Evolutionary conservation across 805 yeast species (phyloP).

Genomic region (Barnettozyma californica): DNA sequence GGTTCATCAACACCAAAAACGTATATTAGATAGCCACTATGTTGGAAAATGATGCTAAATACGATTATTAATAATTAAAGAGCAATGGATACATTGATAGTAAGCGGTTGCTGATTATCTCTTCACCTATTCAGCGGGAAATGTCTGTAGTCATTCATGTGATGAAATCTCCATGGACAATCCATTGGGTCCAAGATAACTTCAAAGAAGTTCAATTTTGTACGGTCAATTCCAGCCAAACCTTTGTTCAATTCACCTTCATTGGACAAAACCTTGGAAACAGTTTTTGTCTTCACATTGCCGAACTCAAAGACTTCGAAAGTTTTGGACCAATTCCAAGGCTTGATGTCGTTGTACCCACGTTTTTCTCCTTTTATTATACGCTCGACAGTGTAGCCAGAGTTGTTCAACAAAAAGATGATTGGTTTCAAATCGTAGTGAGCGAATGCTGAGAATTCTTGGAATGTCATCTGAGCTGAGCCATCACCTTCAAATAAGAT

Average conservation of each 20-base stretch:
- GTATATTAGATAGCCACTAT: not conserved
- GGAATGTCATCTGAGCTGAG: conserved; percentile 90
- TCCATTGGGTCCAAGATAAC: conserved; percentile 54
- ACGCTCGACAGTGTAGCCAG: conserved; percentile 89
- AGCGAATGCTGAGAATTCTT: conserved; percentile 67
- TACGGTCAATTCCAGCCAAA: conserved; percentile 28
- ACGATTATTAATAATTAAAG: not conserved
- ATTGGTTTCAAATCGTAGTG: conserved; percentile 59
- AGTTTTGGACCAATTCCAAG: conserved; percentile 79
- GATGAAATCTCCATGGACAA: conserved; percentile 56
- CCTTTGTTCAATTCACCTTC: conserved; percentile 32
- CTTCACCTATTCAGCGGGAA: conserved; percentile 13
- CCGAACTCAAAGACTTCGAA: conserved; percentile 55
- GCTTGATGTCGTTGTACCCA: conserved; percentile 76
- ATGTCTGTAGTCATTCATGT: conserved; percentile 33
- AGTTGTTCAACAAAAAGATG: conserved; percentile 72
- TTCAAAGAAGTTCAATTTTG: conserved; percentile 48
- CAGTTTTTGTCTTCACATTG: conserved; percentile 31
- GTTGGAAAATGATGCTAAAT: not conserved
- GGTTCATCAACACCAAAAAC: not conserved
- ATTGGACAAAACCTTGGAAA: conserved; percentile 30
- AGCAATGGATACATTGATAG: too few species aligned
- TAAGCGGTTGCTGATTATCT: not conserved
- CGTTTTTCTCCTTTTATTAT: conserved; percentile 74
- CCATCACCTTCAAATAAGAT: conserved; percentile 87